Evolutionary conservation across 768 basidiomycete species (phyloP), one percentile per base, ranked within the genome.

Genomic region (Leccinum boreale): DNA sequence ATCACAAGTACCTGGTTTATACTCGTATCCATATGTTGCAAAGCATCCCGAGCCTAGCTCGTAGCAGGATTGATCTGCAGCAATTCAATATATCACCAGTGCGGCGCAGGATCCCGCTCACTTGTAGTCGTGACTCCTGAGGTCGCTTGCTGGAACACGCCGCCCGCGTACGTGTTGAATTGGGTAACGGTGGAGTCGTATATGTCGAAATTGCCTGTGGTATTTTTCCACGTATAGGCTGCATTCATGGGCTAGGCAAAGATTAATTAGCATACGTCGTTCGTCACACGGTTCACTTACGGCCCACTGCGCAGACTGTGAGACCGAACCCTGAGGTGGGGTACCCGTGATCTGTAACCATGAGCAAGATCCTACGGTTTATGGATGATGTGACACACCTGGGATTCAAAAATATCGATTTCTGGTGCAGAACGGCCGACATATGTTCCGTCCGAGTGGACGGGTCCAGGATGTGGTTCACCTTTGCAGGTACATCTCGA

Each of bases 321-420:
- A 94, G 17, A 94, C 91, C 62, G 84, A 77, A 8, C 84, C 85
- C 11, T 58, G 17, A 75, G 69, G 57, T 14, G 75, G 70, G 12
- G 74, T 63, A 3, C 71, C 70, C 8, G 75, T 68, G 28, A 74
- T n/a, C 74, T 77, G 75, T 63, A 15, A 33, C 70, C 72, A 55
- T 56, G 50, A 53, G 57, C 11, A 48, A 58, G 19, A 50, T 29
- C 17, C n/a, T 15, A 21, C 28, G 26, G 14, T 36, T 52, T 2
- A 45, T 55, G 54, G 5, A 36, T 39, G 33, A 42, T 7, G 23
- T 17, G 44, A 53, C 69, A 73, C 56, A 85, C 87, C 73, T 86
- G 85, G 7, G 93, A 89, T 75, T 95, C 94, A 67, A 95, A 86
- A 28, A 94, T 78, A 77, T 96, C 94, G 44, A 96, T 94, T 72